These are phyloP conservation scores for Candida dajiaensis DNA, from an alignment of 805 yeast species.

Conservation along the genomic window DNA sequence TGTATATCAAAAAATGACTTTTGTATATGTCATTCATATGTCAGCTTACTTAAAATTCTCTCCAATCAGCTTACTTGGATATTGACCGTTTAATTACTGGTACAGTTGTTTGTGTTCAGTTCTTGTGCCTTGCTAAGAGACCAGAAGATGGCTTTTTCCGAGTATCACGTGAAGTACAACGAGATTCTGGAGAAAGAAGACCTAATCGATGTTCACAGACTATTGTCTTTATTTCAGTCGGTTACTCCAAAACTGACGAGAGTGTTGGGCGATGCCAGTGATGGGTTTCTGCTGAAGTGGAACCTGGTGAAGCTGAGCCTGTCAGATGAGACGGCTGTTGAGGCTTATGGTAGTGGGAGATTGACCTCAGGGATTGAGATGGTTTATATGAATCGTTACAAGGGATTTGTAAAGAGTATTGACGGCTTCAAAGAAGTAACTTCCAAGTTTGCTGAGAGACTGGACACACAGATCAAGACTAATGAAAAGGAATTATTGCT, in stretches of 20 bases:
- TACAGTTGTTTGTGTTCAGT: neutral
- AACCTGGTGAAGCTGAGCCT: constrained; percentile 1
- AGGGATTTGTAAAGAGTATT: neutral
- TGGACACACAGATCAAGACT: constrained; percentile 5
- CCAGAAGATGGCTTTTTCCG: neutral
- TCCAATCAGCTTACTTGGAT: neutral
- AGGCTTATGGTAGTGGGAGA: neutral
- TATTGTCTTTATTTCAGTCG: constrained; percentile 9
- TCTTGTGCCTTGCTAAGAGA: neutral
- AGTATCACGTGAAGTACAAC: neutral
- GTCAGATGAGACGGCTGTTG: neutral
- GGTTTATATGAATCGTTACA: constrained; percentile 2
- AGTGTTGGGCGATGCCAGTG: neutral
- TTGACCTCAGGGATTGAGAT: constrained; percentile 1
- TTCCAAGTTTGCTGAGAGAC: constrained; percentile 7
- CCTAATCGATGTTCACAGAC: constrained; percentile 7
- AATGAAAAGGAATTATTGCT: constrained; percentile 8
- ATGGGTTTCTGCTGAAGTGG: constrained; percentile 2
- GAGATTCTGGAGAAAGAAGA: constrained; percentile 8
- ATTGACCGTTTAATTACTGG: too few relatives aligned
- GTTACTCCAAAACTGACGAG: constrained; percentile 9
- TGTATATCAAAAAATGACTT: too few relatives aligned
- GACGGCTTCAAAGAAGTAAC: constrained; percentile 7
- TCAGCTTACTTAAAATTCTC: too few relatives aligned
- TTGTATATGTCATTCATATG: too few relatives aligned